Evolutionary conservation across 805 yeast genomes (phyloP).

Genomic region (Yamadazyma akitaensis): DNA sequence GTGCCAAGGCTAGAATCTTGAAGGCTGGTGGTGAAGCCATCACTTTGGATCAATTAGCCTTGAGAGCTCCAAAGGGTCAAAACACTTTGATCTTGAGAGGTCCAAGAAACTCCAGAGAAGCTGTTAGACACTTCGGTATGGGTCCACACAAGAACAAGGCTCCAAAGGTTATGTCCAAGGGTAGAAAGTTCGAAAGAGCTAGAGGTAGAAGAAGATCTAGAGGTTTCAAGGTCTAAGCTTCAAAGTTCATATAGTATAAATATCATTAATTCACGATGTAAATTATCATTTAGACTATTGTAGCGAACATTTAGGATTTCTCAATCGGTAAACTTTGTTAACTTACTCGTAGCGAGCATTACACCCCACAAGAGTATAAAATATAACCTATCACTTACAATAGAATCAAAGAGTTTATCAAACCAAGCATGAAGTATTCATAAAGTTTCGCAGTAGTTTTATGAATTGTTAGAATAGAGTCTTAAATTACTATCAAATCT

Average conservation of each 20-base stretch:
- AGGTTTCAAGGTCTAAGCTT: constrained; percentile 97
- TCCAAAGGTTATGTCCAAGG: constrained; percentile 95
- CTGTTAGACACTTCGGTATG: constrained; percentile 99
- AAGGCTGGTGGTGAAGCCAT: constrained; percentile 99
- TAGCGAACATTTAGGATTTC: too few relatives aligned
- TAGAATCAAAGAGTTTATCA: too few relatives aligned
- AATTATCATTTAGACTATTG: background rate
- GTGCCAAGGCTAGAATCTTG: constrained; percentile 95
- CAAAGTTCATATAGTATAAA: background rate
- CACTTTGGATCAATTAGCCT: constrained; percentile 98
- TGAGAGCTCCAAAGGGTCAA: constrained; percentile 99
- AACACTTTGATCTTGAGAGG: constrained; percentile 98
- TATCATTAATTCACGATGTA: constrained; percentile 6
- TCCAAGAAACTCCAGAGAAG: constrained; percentile 98
- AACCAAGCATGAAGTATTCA: too few relatives aligned
- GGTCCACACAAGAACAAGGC: constrained; percentile 99
- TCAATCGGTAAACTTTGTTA: too few relatives aligned
- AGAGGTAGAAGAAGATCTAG: constrained; percentile 99
- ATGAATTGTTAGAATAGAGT: too few relatives aligned
- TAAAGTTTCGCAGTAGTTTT: too few relatives aligned
- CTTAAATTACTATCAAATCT: too few relatives aligned
- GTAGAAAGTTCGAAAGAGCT: constrained; percentile 99
- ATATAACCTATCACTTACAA: too few relatives aligned
- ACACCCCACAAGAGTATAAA: too few relatives aligned
- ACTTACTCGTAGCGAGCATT: too few relatives aligned